Conservation (phyloP, 1,284 basidiomycete species). For the Gomphus sp. region DNA sequence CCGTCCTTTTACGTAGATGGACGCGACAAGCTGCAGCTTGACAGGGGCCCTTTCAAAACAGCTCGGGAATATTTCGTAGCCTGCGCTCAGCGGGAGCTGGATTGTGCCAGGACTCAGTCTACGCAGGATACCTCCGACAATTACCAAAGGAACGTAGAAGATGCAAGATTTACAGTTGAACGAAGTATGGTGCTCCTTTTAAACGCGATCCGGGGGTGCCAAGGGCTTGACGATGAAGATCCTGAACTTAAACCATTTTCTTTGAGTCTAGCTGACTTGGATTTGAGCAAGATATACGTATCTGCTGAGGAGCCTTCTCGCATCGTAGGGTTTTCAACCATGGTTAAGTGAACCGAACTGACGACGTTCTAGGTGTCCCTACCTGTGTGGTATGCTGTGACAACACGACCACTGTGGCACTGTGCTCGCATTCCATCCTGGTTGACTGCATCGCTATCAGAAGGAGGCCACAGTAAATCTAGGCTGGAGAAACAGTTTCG, state of each 20-base stretch:
- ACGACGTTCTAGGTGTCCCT: slow-evolving; percentile 16
- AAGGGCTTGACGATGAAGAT: slow-evolving; percentile 24
- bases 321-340: slow-evolving; percentile 18
- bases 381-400: slow-evolving; percentile 21
- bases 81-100: slow-evolving; percentile 26
- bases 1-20: slow-evolving; percentile 23
- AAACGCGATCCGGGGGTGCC: slow-evolving; percentile 21
- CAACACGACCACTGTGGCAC: slow-evolving; percentile 24
- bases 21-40: slow-evolving; percentile 20
- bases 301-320: slow-evolving; percentile 18
- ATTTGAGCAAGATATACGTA: slow-evolving; percentile 23
- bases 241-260: slow-evolving; percentile 22
- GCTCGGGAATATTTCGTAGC: slow-evolving; percentile 23
- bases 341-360: background rate
- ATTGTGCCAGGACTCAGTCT: slow-evolving; percentile 22
- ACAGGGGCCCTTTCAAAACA: slow-evolving; percentile 23
- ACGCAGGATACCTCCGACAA: slow-evolving; percentile 22
- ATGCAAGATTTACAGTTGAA: slow-evolving; percentile 22
- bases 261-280: slow-evolving; percentile 23
- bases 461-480: slow-evolving; percentile 13
- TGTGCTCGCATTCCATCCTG: slow-evolving; percentile 24
- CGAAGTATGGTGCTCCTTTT: slow-evolving; percentile 22
- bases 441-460: slow-evolving; percentile 21
- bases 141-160: slow-evolving; percentile 24
- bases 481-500: slow-evolving; percentile 19